Percentiles rank a stretch among this genome's conserved stretches.
Conservation (phyloP, 306 rosid species). For the Ceratonia siliqua region DNA sequence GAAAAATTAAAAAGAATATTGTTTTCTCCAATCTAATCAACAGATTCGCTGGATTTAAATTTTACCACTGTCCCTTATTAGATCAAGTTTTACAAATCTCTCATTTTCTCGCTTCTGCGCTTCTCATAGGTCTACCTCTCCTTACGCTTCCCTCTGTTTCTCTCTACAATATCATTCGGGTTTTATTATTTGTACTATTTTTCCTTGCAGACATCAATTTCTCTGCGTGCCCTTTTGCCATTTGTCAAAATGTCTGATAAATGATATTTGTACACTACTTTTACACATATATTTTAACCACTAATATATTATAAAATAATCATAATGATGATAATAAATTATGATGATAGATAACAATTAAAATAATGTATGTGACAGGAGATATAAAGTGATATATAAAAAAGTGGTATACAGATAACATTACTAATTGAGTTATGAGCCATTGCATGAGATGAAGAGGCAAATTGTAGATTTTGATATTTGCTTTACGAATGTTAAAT, state of each 20-base stretch:
- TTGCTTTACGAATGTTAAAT: not conserved
- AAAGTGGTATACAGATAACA: no score
- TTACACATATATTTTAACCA: no score
- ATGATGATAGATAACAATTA: no score
- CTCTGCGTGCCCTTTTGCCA: not conserved
- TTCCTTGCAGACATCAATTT: not conserved
- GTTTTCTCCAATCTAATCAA: not conserved
- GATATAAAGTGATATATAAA: no score
- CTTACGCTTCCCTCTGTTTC: not conserved
- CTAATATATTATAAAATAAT: no score
- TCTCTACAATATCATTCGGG: not conserved
- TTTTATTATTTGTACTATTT: not conserved
- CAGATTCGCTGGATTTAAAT: slow-evolving; percentile 16
- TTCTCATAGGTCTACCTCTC: not conserved
- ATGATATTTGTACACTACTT: no score
- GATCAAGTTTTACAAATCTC: slow-evolving; percentile 33
- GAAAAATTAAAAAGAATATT: not conserved
- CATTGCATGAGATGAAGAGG: not conserved
- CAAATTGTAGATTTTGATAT: slow-evolving; percentile 4
- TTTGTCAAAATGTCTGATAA: not conserved
- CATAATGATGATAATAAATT: no score
- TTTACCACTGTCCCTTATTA: not conserved
- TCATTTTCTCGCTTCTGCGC: not conserved
- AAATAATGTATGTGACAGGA: no score
- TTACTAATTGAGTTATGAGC: no score